Percentiles rank a stretch among this genome's conserved stretches.
These are phyloP conservation scores for Noccaea caerulescens DNA, from an alignment of 345 rosid species.

Conservation along the genomic window DNA sequence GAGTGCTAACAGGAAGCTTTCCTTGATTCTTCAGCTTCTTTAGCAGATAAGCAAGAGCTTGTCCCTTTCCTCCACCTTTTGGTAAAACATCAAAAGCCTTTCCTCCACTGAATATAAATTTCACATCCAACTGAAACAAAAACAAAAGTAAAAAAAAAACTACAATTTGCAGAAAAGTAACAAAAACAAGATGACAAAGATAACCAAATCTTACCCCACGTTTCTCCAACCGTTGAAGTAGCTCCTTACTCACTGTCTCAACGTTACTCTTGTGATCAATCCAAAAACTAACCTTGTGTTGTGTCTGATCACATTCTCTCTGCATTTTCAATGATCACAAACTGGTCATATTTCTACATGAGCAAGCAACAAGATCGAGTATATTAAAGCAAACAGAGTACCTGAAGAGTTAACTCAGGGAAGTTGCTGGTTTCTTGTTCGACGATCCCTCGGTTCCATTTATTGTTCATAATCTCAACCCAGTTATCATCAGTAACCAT, in stretches of 20 bases:
- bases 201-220: slow-evolving; percentile 58
- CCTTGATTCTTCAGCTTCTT: slow-evolving; percentile 72
- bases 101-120: slow-evolving; percentile 91
- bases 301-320: slow-evolving; percentile 80
- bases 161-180: neutral
- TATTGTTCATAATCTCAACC: slow-evolving; percentile 73
- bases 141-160: neutral
- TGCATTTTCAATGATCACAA: slow-evolving; percentile 38
- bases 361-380: too few relatives aligned
- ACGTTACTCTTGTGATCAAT: slow-evolving; percentile 73
- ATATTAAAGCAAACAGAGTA: slow-evolving; percentile 19
- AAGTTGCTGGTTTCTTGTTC: slow-evolving; percentile 80
- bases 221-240: slow-evolving; percentile 62
- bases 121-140: slow-evolving; percentile 72
- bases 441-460: slow-evolving; percentile 77
- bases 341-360: too few relatives aligned
- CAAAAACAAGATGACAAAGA: neutral
- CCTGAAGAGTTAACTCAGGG: slow-evolving; percentile 89
- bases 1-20: slow-evolving; percentile 71
- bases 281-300: slow-evolving; percentile 79
- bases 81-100: slow-evolving; percentile 88
- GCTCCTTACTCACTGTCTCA: slow-evolving; percentile 55
- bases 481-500: slow-evolving; percentile 87
- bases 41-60: slow-evolving; percentile 88
- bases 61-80: slow-evolving; percentile 96